Base-by-base conservation (phyloP, 106 monocot species). In the Acorus gramineus region DNA sequence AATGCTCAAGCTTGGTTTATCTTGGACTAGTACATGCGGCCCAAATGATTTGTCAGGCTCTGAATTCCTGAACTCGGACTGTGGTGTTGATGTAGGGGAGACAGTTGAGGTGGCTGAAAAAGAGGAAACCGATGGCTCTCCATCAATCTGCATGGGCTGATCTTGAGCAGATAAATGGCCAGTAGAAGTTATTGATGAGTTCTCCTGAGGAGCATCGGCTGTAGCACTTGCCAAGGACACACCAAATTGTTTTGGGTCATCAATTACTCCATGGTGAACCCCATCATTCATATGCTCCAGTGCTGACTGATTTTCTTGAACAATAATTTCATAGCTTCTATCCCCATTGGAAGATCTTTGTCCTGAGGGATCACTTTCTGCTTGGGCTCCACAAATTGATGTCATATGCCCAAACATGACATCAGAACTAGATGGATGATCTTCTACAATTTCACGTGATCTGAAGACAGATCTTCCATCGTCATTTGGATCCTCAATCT, bases 161-260 rank as follows among this genome's bases (percentile, higher is more conserved):
- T 70, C 74, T 65, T 71, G 53, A 61, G 56, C 53, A 44, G 57
- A 46, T 58, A 48, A 11, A 45, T 11, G 11, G 47, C 56, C 59
- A 53, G 42, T 62, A 7, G 76, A 78, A 12, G 82, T 78, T 42
- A 76, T 65, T 51, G 85, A 80, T 57, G 82, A 76, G 71, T 85
- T 80, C 14, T 78, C 80, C 59, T 71, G 66, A 57, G 59, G 80
- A 52, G 64, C 53, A 44, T 83, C 28, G 28, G 28, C 78, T 9
- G 56, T 75, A 68, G 77, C 62, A 66, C 65, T 76, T n/a, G 68
- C 74, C 60, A 79, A 73, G 56, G 69, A 79, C 62, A 71, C 79
- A 80, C 66, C 77, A 58, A 76, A 81, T 44, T 59, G 73, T 28
- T 28, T 28, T 28, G 28, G 28, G 28, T 28, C 28, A 28, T 28